Conservation (phyloP, 352 stramenopile species). For the Globisporangium middletonii region DNA sequence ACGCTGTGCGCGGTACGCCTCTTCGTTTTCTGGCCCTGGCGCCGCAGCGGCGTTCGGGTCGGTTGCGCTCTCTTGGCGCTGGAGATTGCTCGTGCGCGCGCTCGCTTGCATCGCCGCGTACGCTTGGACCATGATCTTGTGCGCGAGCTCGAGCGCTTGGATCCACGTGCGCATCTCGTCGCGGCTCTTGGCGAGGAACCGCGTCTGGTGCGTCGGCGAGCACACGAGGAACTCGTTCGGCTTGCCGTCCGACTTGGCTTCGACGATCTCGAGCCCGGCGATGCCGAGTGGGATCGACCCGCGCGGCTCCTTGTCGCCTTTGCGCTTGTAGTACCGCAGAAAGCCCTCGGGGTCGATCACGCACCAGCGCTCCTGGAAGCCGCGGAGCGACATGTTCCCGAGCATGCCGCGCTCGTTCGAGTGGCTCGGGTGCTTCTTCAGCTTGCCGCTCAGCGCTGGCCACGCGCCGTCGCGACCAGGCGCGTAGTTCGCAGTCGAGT, state of each 20-base stretch:
- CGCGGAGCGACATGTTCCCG: slow-evolving; percentile 71
- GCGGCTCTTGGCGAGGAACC: slow-evolving; percentile 60
- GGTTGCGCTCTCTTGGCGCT: slow-evolving; percentile 17
- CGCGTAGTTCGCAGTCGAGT: slow-evolving; percentile 36
- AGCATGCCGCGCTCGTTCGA: slow-evolving; percentile 77
- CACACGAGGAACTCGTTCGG: slow-evolving; percentile 75
- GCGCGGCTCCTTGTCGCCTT: slow-evolving; percentile 67
- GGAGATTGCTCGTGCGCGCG: slow-evolving; percentile 12
- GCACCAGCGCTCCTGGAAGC: slow-evolving; percentile 70
- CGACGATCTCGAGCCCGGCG: slow-evolving; percentile 61
- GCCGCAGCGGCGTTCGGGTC: not conserved
- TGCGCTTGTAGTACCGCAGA: slow-evolving; percentile 76
- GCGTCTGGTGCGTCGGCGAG: slow-evolving; percentile 67
- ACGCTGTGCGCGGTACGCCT: slow-evolving; percentile 34
- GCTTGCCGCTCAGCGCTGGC: slow-evolving; percentile 39
- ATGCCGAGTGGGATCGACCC: slow-evolving; percentile 61
- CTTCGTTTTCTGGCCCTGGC: slow-evolving; percentile 9
- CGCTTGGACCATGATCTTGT: slow-evolving; percentile 40
- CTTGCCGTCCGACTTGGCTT: slow-evolving; percentile 63
- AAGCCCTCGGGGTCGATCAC: slow-evolving; percentile 56
- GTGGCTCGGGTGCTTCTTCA: slow-evolving; percentile 75
- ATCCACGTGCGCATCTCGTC: slow-evolving; percentile 76
- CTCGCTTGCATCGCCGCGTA: slow-evolving; percentile 23
- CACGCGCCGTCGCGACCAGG: slow-evolving; percentile 16
- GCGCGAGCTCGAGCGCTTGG: slow-evolving; percentile 42